Evolutionary conservation across 2,329 filamentous ascomycete species (phyloP).

Genomic region (Lachnellula cervina): DNA sequence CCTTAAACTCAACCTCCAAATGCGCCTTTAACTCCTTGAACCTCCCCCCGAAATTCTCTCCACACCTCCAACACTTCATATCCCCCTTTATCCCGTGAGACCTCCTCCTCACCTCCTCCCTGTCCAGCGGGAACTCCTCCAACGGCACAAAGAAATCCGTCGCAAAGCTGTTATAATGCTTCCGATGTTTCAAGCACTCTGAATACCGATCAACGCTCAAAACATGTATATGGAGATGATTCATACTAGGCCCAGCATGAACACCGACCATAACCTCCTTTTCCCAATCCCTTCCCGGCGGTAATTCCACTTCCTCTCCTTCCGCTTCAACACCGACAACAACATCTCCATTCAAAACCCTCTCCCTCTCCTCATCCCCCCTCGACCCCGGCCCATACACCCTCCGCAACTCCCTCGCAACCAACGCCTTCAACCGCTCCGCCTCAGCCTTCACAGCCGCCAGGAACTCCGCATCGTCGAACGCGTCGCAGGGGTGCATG

Average conservation of each 20-base stretch:
- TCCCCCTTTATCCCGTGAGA: slow-evolving; percentile 53
- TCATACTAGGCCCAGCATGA: slow-evolving; percentile 88
- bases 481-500: slow-evolving; percentile 71
- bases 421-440: slow-evolving; percentile 56
- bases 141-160: slow-evolving; percentile 78
- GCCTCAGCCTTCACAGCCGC: slow-evolving; percentile 57
- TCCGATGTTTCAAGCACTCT: slow-evolving; percentile 66
- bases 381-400: slow-evolving; percentile 59
- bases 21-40: slow-evolving; percentile 74
- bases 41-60: slow-evolving; percentile 64
- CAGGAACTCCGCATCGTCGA: slow-evolving; percentile 67
- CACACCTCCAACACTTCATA: slow-evolving; percentile 82
- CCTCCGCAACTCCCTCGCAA: slow-evolving; percentile 69
- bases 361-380: slow-evolving; percentile 57
- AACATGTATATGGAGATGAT: slow-evolving; percentile 85
- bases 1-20: slow-evolving; percentile 66
- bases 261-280: slow-evolving; percentile 71
- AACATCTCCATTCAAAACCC: slow-evolving; percentile 64
- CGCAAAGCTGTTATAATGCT: slow-evolving; percentile 90
- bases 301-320: slow-evolving; percentile 42
- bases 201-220: slow-evolving; percentile 75
- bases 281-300: slow-evolving; percentile 72
- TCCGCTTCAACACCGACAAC: slow-evolving; percentile 45
- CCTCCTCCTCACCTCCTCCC: slow-evolving; percentile 60
- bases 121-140: slow-evolving; percentile 70